Percentiles rank a stretch among this genome's conserved stretches.
phyloP scores from a whole-genome alignment of 768 basidiomycete genomes.

The Suillus alpinus region DNA sequence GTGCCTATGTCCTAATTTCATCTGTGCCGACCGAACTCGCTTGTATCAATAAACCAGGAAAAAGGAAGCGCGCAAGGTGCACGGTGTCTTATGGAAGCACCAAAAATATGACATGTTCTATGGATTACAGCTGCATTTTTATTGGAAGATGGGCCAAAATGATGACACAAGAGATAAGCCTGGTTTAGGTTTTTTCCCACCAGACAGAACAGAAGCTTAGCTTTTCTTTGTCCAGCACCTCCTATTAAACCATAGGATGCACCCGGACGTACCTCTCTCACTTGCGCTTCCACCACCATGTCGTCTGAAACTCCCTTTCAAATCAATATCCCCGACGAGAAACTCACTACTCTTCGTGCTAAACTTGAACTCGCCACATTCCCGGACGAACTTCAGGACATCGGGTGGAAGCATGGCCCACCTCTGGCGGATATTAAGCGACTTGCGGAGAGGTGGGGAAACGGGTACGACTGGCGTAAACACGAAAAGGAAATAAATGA shows the following conservation, averaged over 20 bases:
- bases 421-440: constrained; percentile 49
- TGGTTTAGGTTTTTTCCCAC: not conserved
- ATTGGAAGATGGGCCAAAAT: not conserved
- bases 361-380: constrained; percentile 49
- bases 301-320: constrained; percentile 41
- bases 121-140: not conserved
- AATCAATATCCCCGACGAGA: constrained; percentile 43
- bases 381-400: constrained; percentile 56
- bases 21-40: not conserved
- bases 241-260: not conserved
- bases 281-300: constrained; percentile 16
- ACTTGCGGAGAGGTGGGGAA: constrained; percentile 48
- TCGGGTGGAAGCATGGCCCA: constrained; percentile 49
- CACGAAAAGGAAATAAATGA: constrained; percentile 50
- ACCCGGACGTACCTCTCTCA: not conserved
- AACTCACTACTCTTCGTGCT: constrained; percentile 37
- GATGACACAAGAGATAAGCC: not conserved
- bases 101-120: not conserved
- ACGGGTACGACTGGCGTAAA: constrained; percentile 55
- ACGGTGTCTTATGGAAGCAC: not conserved
- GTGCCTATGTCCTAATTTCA: not conserved
- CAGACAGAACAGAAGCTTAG: not conserved
- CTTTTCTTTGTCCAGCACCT: not conserved
- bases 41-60: not conserved
- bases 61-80: not conserved